Percentiles rank a stretch among this genome's conserved stretches.
These are phyloP conservation scores for Sugiyamaella americana DNA, from an alignment of 805 yeast genomes.

Conservation along the genomic window DNA sequence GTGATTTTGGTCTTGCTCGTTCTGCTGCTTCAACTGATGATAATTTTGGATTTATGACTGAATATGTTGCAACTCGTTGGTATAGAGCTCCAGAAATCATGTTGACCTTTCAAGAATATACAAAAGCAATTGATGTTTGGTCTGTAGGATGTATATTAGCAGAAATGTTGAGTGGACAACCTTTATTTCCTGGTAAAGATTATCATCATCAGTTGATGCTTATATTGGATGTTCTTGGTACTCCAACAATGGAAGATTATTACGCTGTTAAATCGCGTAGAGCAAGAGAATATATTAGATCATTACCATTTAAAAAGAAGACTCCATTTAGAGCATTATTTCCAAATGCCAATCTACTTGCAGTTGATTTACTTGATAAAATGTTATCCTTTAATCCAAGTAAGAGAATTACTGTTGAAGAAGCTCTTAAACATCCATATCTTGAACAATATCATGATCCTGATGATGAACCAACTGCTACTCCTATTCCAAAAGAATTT, in stretches of 20 bases:
- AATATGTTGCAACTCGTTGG: constrained; percentile 97
- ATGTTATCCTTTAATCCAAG: constrained; percentile 79
- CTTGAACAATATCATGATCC: constrained; percentile 88
- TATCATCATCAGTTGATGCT: constrained; percentile 85
- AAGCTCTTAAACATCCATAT: constrained; percentile 84
- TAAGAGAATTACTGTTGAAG: constrained; percentile 74
- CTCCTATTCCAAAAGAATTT: constrained; percentile 77
- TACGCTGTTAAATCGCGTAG: constrained; percentile 64
- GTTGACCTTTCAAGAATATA: constrained; percentile 88
- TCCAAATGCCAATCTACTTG: constrained; percentile 56
- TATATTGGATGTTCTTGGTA: constrained; percentile 79
- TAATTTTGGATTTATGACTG: constrained; percentile 82
- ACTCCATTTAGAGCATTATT: constrained; percentile 46
- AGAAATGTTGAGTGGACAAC: constrained; percentile 78
- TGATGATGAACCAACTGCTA: constrained; percentile 82
- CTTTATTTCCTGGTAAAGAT: constrained; percentile 90
- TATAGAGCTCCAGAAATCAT: constrained; percentile 96
- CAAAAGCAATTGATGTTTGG: constrained; percentile 96
- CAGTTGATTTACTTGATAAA: constrained; percentile 59
- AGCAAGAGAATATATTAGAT: constrained; percentile 81
- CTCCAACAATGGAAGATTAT: constrained; percentile 78
- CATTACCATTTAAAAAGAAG: constrained; percentile 66
- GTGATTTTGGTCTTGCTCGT: constrained; percentile 90
- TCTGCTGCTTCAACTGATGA: constrained; percentile 52
- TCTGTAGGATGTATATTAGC: constrained; percentile 94